phyloP scores from a whole-genome alignment of 257 asterid species.

The Capsicum baccatum region DNA sequence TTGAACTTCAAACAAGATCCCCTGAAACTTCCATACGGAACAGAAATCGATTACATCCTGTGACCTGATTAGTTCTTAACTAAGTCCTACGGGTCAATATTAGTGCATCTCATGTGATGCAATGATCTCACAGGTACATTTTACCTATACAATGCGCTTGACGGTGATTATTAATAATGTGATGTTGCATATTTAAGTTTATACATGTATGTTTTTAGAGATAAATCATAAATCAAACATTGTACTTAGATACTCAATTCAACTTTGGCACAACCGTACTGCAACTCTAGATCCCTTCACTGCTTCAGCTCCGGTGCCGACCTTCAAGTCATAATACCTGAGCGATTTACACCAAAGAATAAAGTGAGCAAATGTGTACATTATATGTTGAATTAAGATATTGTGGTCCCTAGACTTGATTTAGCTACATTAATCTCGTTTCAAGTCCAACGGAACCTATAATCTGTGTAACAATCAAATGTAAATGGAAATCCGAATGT shows the following conservation, averaged over 20 bases:
- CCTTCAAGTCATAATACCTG: conserved; percentile 93
- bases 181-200: neutral
- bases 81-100: neutral
- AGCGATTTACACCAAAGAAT: conserved; percentile 32
- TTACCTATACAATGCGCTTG: neutral
- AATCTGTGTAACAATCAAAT: neutral
- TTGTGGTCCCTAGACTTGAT: neutral
- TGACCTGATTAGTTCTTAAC: neutral
- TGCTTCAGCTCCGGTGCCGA: conserved; percentile 83
- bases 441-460: neutral
- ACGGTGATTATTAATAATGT: neutral
- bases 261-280: conserved; percentile 83
- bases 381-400: neutral
- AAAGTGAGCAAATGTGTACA: neutral
- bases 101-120: neutral
- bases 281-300: conserved; percentile 99
- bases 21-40: conserved; percentile 3
- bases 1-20: conserved; percentile 3
- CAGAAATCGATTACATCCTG: neutral
- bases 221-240: conserved; percentile 30
- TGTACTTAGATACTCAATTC: conserved; percentile 54
- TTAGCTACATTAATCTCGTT: neutral
- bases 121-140: neutral
- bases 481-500: neutral
- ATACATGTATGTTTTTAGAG: conserved; percentile 16